Evolutionary conservation across 768 basidiomycete species (phyloP).

Genomic region (Holtermannia corniformis): DNA sequence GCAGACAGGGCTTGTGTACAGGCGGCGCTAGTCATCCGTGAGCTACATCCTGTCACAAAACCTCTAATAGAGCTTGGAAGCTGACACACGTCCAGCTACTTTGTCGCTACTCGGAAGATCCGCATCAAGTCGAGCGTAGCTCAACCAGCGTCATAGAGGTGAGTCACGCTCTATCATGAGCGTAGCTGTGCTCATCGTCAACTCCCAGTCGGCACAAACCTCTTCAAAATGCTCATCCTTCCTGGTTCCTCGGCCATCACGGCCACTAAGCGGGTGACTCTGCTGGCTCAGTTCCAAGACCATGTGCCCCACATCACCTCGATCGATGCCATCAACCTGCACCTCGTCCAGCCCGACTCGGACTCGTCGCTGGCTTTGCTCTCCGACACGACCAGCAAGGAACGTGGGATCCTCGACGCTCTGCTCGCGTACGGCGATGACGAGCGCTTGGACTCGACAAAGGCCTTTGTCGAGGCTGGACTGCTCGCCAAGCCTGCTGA

Average conservation of each 20-base stretch:
- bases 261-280: constrained; percentile 55
- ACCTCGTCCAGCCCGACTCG: constrained; percentile 63
- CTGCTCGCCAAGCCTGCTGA: constrained; percentile 41
- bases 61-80: too few relatives aligned
- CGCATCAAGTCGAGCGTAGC: too few relatives aligned
- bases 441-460: constrained; percentile 29
- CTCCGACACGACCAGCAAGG: constrained; percentile 43
- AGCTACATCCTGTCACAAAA: too few relatives aligned
- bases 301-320: constrained; percentile 51
- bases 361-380: constrained; percentile 48
- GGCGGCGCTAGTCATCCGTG: too few relatives aligned
- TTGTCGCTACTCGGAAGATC: too few relatives aligned
- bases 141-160: too few relatives aligned
- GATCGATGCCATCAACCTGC: constrained; percentile 75
- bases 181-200: too few relatives aligned
- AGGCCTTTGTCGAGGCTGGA: constrained; percentile 23
- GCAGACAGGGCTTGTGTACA: too few relatives aligned
- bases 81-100: too few relatives aligned
- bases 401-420: constrained; percentile 53
- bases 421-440: constrained; percentile 82
- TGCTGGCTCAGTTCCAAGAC: constrained; percentile 55
- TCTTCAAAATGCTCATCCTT: constrained; percentile 61
- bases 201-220: neutral
- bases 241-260: constrained; percentile 69
- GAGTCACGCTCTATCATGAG: too few relatives aligned